phyloP scores from a whole-genome alignment of 768 basidiomycete genomes.

The Leucosporidium scottii region DNA sequence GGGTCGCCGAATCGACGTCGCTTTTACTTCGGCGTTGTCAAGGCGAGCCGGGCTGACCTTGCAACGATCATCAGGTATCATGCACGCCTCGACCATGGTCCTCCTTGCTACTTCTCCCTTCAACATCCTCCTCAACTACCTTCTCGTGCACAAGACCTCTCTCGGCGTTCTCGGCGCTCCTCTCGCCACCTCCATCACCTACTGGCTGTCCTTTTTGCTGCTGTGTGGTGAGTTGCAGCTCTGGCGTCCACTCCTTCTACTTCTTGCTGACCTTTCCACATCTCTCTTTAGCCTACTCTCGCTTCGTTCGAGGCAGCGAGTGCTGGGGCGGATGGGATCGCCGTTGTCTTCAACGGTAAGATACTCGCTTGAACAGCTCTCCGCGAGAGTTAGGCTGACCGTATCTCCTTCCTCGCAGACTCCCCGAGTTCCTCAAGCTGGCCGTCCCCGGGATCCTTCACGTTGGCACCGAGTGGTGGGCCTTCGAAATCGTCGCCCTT shows the following conservation, averaged over 20 bases:
- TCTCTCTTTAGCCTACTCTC: slow-evolving; percentile 45
- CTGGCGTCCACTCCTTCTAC: no score
- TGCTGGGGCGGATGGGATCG: slow-evolving; percentile 45
- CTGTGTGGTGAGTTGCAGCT: slow-evolving; percentile 17
- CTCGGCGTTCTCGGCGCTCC: slow-evolving; percentile 63
- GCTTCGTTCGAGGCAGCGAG: slow-evolving; percentile 59
- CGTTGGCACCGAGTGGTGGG: slow-evolving; percentile 76
- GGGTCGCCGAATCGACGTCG: no score
- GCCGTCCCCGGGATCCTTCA: slow-evolving; percentile 71
- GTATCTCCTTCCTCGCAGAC: neutral
- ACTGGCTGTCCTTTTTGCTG: slow-evolving; percentile 63
- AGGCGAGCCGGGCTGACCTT: slow-evolving; percentile 1
- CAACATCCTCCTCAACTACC: slow-evolving; percentile 56
- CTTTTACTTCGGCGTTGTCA: neutral
- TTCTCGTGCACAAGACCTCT: slow-evolving; percentile 57
- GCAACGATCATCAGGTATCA: slow-evolving; percentile 53
- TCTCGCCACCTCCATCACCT: slow-evolving; percentile 59
- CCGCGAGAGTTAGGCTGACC: no score
- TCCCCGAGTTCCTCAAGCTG: slow-evolving; percentile 52
- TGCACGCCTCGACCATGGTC: slow-evolving; percentile 62
- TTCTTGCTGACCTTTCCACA: slow-evolving; percentile 46
- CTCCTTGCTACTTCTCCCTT: slow-evolving; percentile 59
- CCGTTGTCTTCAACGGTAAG: neutral
- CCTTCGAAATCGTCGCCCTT: slow-evolving; percentile 73
- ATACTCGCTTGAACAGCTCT: neutral